Base-by-base conservation (phyloP, 164 flowering plant genomes). In the Kalanchoe fedtschenkoi region DNA sequence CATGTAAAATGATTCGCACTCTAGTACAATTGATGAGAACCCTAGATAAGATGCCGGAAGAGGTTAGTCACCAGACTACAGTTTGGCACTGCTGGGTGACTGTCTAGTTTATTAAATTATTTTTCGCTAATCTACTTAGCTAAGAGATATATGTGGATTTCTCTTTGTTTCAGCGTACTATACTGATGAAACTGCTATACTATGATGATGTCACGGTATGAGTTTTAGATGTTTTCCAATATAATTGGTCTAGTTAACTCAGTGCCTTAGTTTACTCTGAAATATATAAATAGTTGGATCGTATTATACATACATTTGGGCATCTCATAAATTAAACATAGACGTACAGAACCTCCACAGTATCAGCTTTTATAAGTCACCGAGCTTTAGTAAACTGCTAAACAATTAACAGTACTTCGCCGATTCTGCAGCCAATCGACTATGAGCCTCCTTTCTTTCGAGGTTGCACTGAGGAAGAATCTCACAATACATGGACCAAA, bases 401-500 rank as follows among this genome's bases (percentile, higher is more conserved):
- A 43, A 19, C 17, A 21, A 54, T 53, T 10, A 34, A 38, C 34
- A 54, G 62, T 54, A 24, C 46, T 13, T 65, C 54, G 60, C 16
- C 26, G n/a, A 19, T 24, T 53, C 57, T 81, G 77, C 87, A 89
- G 98, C 98, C 98, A 26, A 60, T 61, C 14, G 96, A 93, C 65
- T 93, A 93, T 60, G 97, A 89, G 74, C 97, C 98, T 51, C 98
- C 98, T 13, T 93, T 86, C 75, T 89, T 93, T 75, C 77, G 81
- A 67, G 22, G 89, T 65, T 92, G 97, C 77, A 70, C 80, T 0
- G 92, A 76, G 55, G 84, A 83, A 78, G 97, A 93, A 75, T 81
- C 82, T 60, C 79, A 71, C 55, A 75, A 82, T 72, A 51, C 78
- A 38, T 89, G 97, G 98, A 73, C 65, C 0, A 88, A 79, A 72